Evolutionary conservation across 768 basidiomycete species (phyloP), one percentile per base, ranked within the genome.

Genomic region (Leucosporidium scottii): DNA sequence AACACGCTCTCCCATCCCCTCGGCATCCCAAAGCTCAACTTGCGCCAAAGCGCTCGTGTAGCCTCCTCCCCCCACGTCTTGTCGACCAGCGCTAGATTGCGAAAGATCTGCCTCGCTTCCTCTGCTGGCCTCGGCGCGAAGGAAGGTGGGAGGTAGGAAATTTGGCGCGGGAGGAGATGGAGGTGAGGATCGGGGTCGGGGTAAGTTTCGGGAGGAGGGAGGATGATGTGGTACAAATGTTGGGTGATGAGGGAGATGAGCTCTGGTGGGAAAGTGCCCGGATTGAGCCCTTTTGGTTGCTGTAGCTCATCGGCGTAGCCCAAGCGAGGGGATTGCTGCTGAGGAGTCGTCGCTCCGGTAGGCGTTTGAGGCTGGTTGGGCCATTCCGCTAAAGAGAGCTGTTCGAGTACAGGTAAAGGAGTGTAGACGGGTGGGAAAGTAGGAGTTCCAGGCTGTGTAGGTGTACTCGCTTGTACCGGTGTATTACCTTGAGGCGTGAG

Each of bases 1-100:
- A 71, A 48, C 30, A 72, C 57, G 64, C 62, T 61, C 66, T 72
- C 71, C 60, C 72, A 71, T 49, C 67, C 69, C 31, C 67, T 47
- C 1, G 71, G 71, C 56, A 66, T 67, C 8, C 71, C 71, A 20
- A 72, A 68, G 31, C 65, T 63, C 20, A 72, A 67, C 31, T 62
- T 51, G 25, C 67, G 62, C 71, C 71, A 72, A 20, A 72, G 61
- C 44, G 59, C 65, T 21, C 65, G 28, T 17, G 64, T 68, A 36
- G 63, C 69, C 51, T 68, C 70, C 20, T 65, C 66, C 36, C 48
- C 66, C 66, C 50, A 68, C 23, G 56, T 64, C 64, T 61, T 64
- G 65, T 66, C 57, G 25, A 67, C 71, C 49, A 66, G 62, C 9
- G 65, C 65, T 20, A n/a, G 62, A 48, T 1, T 55, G 48, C 31